Base-by-base conservation (phyloP, 148 eudicot species). In the Beta vulgaris region DNA sequence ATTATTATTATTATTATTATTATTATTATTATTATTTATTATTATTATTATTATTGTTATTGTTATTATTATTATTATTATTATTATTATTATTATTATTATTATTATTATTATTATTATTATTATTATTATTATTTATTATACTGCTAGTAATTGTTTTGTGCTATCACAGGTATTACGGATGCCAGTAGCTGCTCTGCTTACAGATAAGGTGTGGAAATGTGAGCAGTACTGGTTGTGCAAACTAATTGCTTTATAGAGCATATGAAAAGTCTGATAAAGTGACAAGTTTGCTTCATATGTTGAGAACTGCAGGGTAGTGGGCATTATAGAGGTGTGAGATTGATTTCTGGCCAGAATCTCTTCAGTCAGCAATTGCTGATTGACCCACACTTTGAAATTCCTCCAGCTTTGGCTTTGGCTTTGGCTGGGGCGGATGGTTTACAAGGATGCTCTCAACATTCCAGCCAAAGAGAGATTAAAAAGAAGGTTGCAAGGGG, bases 291-390 rank as follows among this genome's bases (percentile, higher is more conserved):
- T 55, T 57, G 37, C 35, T 37, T 26, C 14, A 37, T 44, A 28
- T 18, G 42, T 66, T 66, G 63, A 76, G 32, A 6, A 23, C 46
- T 81, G 69, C 87, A 94, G 98, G 93, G 53, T 68, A 84, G 76
- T 76, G 84, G 88, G 77, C 83, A 68, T 72, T 90, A 87, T 77
- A 84, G 68, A 76, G 97, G 98, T 71, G 90, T 90, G 49, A 87
- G 82, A 78, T 71, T 94, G 80, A 80, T 80, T 78, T 90, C 97
- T 70, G 98, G 97, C 73, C 98, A 94, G 80, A 90, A 94, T 69
- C 57, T 94, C 72, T 91, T 89, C 83, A 88, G 98, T 86, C 80
- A 81, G 60, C 80, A 88, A 71, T 80, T 94, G 75, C 74, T 91
- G 44, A 70, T 90, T 48, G 97, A 88, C 79, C 97, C 98, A 31